Evolutionary conservation across 1,284 basidiomycete genomes (phyloP).

Genomic region (Stygiomarasmius scandens): DNA sequence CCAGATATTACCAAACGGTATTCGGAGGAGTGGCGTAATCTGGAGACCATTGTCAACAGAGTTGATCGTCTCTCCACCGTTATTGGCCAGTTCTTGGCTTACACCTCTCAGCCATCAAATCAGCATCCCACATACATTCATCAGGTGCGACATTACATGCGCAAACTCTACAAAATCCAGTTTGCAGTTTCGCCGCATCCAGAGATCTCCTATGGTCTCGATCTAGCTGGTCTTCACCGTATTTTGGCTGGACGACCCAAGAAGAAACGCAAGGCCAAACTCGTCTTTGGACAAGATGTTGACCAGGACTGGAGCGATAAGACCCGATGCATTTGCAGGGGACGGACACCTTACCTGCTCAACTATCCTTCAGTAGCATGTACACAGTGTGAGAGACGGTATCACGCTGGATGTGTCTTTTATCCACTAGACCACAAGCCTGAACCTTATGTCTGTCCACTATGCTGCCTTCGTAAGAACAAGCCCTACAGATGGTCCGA

Average conservation of each 20-base stretch:
- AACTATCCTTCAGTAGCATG: conserved; percentile 68
- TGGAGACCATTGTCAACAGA: conserved; percentile 75
- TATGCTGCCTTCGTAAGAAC: conserved; percentile 75
- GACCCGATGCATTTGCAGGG: conserved; percentile 80
- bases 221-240: conserved; percentile 77
- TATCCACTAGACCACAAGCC: conserved; percentile 45
- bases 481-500: conserved; percentile 70
- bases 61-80: conserved; percentile 70
- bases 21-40: conserved; percentile 73
- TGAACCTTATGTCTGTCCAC: conserved; percentile 65
- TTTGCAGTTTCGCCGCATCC: conserved; percentile 78
- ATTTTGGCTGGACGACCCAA: conserved; percentile 71
- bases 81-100: conserved; percentile 78
- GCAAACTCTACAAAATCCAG: conserved; percentile 81
- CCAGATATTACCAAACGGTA: conserved; percentile 76
- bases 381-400: conserved; percentile 61
- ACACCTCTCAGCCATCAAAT: conserved; percentile 64
- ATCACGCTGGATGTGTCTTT: conserved; percentile 78
- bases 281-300: conserved; percentile 75
- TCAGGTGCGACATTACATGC: conserved; percentile 84
- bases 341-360: conserved; percentile 60
- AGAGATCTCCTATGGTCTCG: conserved; percentile 77
- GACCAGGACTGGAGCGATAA: conserved; percentile 74
- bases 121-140: conserved; percentile 73
- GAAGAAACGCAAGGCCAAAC: conserved; percentile 70